Conservation (phyloP, 169 alveolate species). For the Cryptosporidium ubiquitum region DNA sequence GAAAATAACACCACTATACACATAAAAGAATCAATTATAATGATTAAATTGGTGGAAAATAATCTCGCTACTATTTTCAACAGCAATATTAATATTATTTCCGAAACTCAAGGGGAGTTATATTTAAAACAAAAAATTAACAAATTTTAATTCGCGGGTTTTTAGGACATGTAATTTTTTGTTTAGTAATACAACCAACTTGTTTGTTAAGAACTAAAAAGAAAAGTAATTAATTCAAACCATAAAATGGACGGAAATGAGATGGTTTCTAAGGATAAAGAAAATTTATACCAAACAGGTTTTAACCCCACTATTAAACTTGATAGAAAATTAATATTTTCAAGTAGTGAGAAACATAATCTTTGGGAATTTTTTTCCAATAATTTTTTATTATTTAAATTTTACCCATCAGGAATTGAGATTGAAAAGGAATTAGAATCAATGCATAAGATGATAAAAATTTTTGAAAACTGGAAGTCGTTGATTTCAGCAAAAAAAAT, state of each 20-base stretch:
- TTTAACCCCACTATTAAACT: background rate
- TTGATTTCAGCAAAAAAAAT: background rate
- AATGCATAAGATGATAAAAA: background rate
- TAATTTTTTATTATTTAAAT: background rate
- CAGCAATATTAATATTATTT: background rate
- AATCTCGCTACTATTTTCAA: background rate
- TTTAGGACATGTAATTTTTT: background rate
- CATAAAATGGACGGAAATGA: background rate
- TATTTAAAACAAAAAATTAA: slow-evolving; percentile 1
- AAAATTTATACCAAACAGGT: background rate
- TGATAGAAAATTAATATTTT: background rate
- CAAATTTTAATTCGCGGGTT: background rate
- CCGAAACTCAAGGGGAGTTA: slow-evolving; percentile 10
- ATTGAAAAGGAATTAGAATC: slow-evolving; percentile 12
- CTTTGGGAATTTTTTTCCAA: slow-evolving; percentile 31
- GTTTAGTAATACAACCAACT: background rate
- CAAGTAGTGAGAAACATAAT: background rate
- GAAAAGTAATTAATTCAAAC: background rate
- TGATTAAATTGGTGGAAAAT: background rate
- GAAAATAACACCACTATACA: background rate
- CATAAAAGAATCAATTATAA: background rate
- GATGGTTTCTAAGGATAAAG: background rate
- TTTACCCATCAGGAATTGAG: slow-evolving; percentile 12
- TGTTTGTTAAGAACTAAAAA: background rate
- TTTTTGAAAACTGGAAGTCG: slow-evolving; percentile 61